Conservation (phyloP, 768 basidiomycete species). For the Lentinus brumalis region DNA sequence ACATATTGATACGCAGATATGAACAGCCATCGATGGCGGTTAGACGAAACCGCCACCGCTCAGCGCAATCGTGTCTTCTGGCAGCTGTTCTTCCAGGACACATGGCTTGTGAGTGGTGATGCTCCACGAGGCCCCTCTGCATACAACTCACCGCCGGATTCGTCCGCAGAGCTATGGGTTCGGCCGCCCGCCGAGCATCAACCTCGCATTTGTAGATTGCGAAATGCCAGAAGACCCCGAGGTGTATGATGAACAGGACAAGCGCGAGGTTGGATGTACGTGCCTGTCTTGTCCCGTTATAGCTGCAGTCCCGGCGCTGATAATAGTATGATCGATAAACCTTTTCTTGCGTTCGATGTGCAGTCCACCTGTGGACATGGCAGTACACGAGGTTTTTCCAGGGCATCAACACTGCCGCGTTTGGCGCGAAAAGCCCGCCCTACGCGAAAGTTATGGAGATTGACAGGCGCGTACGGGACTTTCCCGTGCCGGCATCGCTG, state of each 20-base stretch:
- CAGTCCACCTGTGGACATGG: conserved; percentile 61
- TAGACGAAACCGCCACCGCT: conserved; percentile 46
- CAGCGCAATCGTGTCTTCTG: conserved; percentile 63
- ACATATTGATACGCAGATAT: conserved; percentile 44
- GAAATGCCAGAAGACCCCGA: conserved; percentile 51
- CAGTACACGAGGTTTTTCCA: conserved; percentile 57
- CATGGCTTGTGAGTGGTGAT: conserved; percentile 49
- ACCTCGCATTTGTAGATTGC: conserved; percentile 54
- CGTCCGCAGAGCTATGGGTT: conserved; percentile 55
- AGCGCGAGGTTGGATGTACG: conserved; percentile 47
- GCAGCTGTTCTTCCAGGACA: conserved; percentile 67
- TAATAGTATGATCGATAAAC: no score
- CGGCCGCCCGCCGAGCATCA: conserved; percentile 61
- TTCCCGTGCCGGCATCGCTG: conserved; percentile 47
- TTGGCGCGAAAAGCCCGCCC: conserved; percentile 41
- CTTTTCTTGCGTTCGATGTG: background rate
- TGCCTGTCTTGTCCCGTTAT: background rate
- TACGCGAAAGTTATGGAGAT: conserved; percentile 50
- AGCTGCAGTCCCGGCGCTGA: no score
- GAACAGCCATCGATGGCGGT: conserved; percentile 60
- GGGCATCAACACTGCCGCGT: conserved; percentile 48
- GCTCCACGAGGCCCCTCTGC: background rate
- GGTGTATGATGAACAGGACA: conserved; percentile 34
- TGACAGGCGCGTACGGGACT: conserved; percentile 54
- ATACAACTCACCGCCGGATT: background rate